Percentiles rank a stretch among this genome's conserved stretches.
These are phyloP conservation scores for Exophiala alcalophila DNA, from an alignment of 2,329 filamentous ascomycete species.

Conservation along the genomic window DNA sequence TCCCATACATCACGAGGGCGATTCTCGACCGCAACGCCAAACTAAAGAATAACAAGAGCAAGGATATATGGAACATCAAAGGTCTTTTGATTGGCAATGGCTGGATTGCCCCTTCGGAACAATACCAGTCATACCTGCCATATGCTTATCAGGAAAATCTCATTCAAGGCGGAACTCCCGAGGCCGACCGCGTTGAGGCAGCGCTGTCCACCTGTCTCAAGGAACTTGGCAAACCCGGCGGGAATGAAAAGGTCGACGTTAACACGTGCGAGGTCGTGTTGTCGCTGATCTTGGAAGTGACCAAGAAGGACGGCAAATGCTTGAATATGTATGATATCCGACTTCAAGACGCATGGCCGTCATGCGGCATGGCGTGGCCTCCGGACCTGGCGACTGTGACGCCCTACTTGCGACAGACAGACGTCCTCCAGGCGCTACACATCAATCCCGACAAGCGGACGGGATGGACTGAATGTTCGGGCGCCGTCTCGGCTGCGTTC, in stretches of 20 bases:
- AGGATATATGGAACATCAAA: constrained; percentile 69
- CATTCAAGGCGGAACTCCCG: constrained; percentile 63
- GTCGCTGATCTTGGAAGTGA: constrained; percentile 66
- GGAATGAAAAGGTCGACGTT: constrained; percentile 64
- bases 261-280: constrained; percentile 73
- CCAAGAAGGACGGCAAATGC: constrained; percentile 62
- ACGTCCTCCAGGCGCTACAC: constrained; percentile 77
- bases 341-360: constrained; percentile 72
- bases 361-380: constrained; percentile 98
- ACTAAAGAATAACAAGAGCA: constrained; percentile 36
- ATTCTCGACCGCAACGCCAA: constrained; percentile 83
- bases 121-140: constrained; percentile 82
- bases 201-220: constrained; percentile 67
- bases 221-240: constrained; percentile 57
- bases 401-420: constrained; percentile 78
- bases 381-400: constrained; percentile 74
- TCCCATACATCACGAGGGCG: constrained; percentile 90
- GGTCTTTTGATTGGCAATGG: constrained; percentile 94
- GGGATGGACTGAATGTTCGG: constrained; percentile 89
- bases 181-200: constrained; percentile 63
- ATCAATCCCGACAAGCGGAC: constrained; percentile 76
- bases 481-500: constrained; percentile 72
- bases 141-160: constrained; percentile 76
- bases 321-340: constrained; percentile 97
- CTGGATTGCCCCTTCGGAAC: constrained; percentile 88